Percentiles rank a stretch among this genome's conserved stretches.
These are phyloP conservation scores for Psophocarpus tetragonolobus DNA, from an alignment of 306 rosid species.

Conservation along the genomic window DNA sequence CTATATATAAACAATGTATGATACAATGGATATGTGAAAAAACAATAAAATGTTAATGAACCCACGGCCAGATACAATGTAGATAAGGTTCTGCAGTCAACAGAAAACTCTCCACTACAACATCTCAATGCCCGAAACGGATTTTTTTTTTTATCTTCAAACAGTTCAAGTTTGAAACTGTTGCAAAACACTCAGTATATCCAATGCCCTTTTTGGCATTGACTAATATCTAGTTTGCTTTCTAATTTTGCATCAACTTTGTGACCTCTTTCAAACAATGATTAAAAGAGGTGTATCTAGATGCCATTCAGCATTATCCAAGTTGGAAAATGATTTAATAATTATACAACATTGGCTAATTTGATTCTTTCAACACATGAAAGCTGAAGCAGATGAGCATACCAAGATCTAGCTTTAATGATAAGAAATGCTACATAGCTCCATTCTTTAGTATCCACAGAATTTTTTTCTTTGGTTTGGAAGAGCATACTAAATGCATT, in stretches of 20 bases:
- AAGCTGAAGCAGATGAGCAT: slow-evolving; percentile 26
- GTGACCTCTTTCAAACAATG: slow-evolving; percentile 77
- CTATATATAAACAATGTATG: slow-evolving; percentile 8
- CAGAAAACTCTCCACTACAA: not conserved
- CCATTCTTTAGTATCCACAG: slow-evolving; percentile 22
- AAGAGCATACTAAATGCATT: slow-evolving; percentile 38
- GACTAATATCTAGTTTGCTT: slow-evolving; percentile 57
- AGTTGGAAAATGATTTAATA: slow-evolving; percentile 11
- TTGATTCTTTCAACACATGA: slow-evolving; percentile 10
- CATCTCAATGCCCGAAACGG: not conserved
- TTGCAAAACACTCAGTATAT: slow-evolving; percentile 60
- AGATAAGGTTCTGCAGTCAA: slow-evolving; percentile 17
- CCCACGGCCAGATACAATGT: not conserved
- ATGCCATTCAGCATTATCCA: slow-evolving; percentile 49
- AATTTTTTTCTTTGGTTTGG: slow-evolving; percentile 13
- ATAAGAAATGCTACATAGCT: slow-evolving; percentile 14
- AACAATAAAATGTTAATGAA: slow-evolving; percentile 12
- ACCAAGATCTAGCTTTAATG: slow-evolving; percentile 22
- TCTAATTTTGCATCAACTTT: slow-evolving; percentile 67
- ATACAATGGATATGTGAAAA: not conserved
- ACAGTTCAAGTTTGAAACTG: slow-evolving; percentile 27
- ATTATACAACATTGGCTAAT: slow-evolving; percentile 5
- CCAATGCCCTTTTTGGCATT: slow-evolving; percentile 50
- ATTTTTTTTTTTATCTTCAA: slow-evolving; percentile 3
- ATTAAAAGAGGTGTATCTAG: slow-evolving; percentile 89